These are phyloP conservation scores for Coemansia sp. DNA, from an alignment of 192 early-diverging fungal genomes.

Conservation along the genomic window DNA sequence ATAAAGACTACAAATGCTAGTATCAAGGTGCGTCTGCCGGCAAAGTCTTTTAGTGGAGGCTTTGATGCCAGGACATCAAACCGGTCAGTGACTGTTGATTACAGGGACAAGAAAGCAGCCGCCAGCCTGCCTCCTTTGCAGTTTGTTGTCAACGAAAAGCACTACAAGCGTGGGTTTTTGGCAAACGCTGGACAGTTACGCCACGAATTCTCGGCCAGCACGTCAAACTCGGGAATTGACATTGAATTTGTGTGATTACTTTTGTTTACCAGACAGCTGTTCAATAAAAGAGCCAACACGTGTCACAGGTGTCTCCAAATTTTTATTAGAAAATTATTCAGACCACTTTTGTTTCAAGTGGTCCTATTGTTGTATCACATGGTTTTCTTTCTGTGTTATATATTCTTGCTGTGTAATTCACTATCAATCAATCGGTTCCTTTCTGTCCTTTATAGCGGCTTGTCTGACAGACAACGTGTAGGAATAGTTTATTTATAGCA, in stretches of 20 bases:
- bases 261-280: neutral
- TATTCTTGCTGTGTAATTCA: too few relatives aligned
- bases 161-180: slow-evolving; percentile 18
- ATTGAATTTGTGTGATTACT: slow-evolving; percentile 9
- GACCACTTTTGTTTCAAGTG: neutral
- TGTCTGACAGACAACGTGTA: too few relatives aligned
- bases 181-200: slow-evolving; percentile 1
- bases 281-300: too few relatives aligned
- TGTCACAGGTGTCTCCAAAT: too few relatives aligned
- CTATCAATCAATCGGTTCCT: too few relatives aligned
- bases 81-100: slow-evolving; percentile 5
- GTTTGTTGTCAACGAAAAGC: slow-evolving; percentile 15
- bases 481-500: too few relatives aligned
- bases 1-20: slow-evolving; percentile 20
- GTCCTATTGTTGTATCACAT: too few relatives aligned
- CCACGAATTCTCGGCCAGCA: slow-evolving; percentile 22
- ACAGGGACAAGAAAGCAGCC: neutral
- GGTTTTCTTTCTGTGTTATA: too few relatives aligned
- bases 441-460: too few relatives aligned
- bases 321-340: neutral
- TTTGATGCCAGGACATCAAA: slow-evolving; percentile 24
- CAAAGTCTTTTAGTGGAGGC: slow-evolving; percentile 15
- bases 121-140: slow-evolving; percentile 1
- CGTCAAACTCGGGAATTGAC: slow-evolving; percentile 21
- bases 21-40: slow-evolving; percentile 16